These are phyloP conservation scores for Pythium vanterpoolii DNA, from an alignment of 352 stramenopile genomes.

Conservation along the genomic window DNA sequence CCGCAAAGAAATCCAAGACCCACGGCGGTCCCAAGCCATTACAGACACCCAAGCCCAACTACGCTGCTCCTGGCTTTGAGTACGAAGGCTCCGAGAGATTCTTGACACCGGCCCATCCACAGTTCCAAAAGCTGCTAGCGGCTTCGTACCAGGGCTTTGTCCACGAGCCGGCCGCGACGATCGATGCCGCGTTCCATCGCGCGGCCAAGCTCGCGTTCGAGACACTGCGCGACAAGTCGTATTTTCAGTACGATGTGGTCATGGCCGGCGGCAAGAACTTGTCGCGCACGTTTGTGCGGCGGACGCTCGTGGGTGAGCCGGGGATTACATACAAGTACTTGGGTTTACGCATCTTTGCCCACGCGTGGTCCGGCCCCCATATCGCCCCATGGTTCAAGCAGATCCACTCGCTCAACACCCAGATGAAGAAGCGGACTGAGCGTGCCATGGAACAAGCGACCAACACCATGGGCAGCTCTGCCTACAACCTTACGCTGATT, in stretches of 20 bases:
- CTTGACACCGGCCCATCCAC: slow-evolving; percentile 21
- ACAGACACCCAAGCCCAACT: neutral
- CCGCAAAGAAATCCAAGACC: slow-evolving; percentile 14
- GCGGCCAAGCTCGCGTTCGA: slow-evolving; percentile 20
- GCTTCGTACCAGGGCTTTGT: slow-evolving; percentile 27
- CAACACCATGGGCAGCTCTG: slow-evolving; percentile 21
- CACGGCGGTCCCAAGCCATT: neutral
- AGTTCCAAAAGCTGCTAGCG: slow-evolving; percentile 18
- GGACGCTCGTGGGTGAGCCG: slow-evolving; percentile 74
- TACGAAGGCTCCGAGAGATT: slow-evolving; percentile 25
- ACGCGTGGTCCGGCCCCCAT: slow-evolving; percentile 47
- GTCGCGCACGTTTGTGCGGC: slow-evolving; percentile 67
- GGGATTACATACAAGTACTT: slow-evolving; percentile 91
- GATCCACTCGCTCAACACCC: slow-evolving; percentile 18
- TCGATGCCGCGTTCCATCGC: slow-evolving; percentile 17
- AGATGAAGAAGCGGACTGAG: slow-evolving; percentile 18
- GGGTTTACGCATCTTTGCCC: slow-evolving; percentile 77
- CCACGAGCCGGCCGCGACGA: slow-evolving; percentile 18
- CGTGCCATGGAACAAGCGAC: slow-evolving; percentile 17
- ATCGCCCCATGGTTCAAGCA: slow-evolving; percentile 23
- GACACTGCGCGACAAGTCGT: slow-evolving; percentile 31
- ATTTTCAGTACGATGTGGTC: slow-evolving; percentile 48
- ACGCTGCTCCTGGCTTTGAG: slow-evolving; percentile 12
- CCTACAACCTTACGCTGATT: slow-evolving; percentile 67
- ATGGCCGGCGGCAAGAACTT: slow-evolving; percentile 43